Evolutionary conservation across 108 stramenopile species (phyloP).

Genomic region (Skeletonema grethae): DNA sequence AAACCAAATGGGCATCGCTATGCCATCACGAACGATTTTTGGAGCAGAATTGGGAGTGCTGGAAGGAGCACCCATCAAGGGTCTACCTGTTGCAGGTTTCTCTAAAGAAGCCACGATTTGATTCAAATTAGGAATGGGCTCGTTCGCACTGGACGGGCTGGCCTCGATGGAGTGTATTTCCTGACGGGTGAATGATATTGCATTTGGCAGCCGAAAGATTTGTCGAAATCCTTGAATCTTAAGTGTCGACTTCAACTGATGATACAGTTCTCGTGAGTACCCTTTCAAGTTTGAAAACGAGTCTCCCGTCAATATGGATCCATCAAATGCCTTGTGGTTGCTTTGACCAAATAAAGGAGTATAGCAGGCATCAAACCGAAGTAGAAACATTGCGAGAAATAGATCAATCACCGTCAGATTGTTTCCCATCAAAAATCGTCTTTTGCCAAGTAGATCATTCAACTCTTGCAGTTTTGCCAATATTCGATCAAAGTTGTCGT

Average conservation of each 20-base stretch:
- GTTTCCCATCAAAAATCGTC: not conserved
- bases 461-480: slow-evolving; percentile 4
- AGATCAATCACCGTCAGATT: slow-evolving; percentile 7
- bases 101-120: slow-evolving; percentile 6
- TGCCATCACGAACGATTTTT: not conserved
- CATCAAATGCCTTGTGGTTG: not conserved
- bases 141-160: not conserved
- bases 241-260: not conserved
- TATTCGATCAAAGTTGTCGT: not conserved
- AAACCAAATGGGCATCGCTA: slow-evolving; percentile 15
- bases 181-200: slow-evolving; percentile 3
- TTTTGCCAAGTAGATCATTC: not conserved
- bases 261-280: slow-evolving; percentile 10
- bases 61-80: not conserved
- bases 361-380: slow-evolving; percentile 10
- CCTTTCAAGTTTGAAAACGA: slow-evolving; percentile 14
- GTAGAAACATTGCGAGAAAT: slow-evolving; percentile 5
- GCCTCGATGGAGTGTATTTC: not conserved
- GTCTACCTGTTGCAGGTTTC: slow-evolving; percentile 1
- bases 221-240: slow-evolving; percentile 1
- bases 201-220: not conserved
- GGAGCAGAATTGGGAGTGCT: not conserved
- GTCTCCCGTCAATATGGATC: slow-evolving; percentile 1
- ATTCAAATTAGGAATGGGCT: slow-evolving; percentile 3
- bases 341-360: not conserved